A percentile compares a stretch with the other conserved stretches of the same genome.
These are phyloP conservation scores for Calonectria ilicicola DNA, from an alignment of 2,329 filamentous ascomycete species.

Conservation along the genomic window DNA sequence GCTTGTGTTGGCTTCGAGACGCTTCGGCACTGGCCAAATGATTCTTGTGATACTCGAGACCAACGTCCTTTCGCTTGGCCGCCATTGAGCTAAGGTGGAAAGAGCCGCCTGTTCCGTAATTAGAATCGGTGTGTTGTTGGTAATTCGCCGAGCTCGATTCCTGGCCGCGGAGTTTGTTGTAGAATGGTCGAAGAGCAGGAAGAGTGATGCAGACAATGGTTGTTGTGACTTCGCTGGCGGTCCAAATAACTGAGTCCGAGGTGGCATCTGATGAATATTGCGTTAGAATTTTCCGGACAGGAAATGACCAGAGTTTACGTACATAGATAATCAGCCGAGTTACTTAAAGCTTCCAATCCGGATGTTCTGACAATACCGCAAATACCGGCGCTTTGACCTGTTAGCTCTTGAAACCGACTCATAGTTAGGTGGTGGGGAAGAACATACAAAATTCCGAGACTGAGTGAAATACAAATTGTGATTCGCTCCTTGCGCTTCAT, in stretches of 20 bases:
- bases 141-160: constrained; percentile 31
- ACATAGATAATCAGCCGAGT: constrained; percentile 26
- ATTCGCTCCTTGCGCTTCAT: constrained; percentile 30
- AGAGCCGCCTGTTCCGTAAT: constrained; percentile 13
- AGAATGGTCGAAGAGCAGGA: constrained; percentile 20
- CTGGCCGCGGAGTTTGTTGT: constrained; percentile 25
- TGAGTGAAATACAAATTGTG: constrained; percentile 23
- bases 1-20: background rate
- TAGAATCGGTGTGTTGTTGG: constrained; percentile 28
- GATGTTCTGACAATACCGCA: constrained; percentile 24
- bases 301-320: background rate
- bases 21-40: constrained; percentile 19
- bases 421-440: fast-evolving
- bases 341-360: constrained; percentile 19
- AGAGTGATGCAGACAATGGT: constrained; percentile 26
- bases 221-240: constrained; percentile 29
- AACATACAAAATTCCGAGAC: constrained; percentile 26
- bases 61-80: constrained; percentile 14
- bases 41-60: background rate
- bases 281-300: background rate
- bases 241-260: constrained; percentile 28
- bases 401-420: background rate
- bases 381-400: constrained; percentile 9
- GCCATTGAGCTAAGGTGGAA: constrained; percentile 19
- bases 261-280: constrained; percentile 6